Percentiles rank a stretch among this genome's conserved stretches.
Conservation (phyloP, 1,139 yeast species). For the Meyerozyma guilliermondii region DNA sequence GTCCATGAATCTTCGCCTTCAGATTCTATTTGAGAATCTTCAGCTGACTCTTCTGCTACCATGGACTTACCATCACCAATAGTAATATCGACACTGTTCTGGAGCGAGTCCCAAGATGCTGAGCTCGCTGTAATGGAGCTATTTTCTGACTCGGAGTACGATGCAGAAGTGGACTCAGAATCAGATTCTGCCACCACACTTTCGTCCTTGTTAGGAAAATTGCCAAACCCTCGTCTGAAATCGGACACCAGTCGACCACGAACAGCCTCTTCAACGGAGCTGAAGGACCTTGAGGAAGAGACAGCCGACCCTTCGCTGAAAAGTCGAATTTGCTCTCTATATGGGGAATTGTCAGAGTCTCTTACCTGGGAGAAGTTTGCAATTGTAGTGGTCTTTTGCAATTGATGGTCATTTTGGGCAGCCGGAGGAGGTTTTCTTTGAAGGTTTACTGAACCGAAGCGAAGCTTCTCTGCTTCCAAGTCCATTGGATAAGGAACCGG, state of each 20-base stretch:
- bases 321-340: constrained; percentile 12
- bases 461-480: neutral
- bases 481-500: neutral
- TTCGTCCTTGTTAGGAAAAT: neutral
- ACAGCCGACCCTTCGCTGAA: constrained; percentile 37
- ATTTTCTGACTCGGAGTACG: constrained; percentile 7
- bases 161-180: constrained; percentile 5
- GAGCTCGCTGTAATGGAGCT: constrained; percentile 4
- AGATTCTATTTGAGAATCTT: neutral
- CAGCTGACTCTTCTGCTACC: neutral
- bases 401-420: neutral
- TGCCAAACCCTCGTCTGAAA: neutral
- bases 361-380: neutral
- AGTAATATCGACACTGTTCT: constrained; percentile 28
- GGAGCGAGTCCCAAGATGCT: constrained; percentile 33
- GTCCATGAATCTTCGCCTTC: neutral
- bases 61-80: constrained; percentile 4
- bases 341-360: neutral
- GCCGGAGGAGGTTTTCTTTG: neutral
- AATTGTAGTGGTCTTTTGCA: neutral
- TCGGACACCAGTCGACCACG: constrained; percentile 1
- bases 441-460: neutral
- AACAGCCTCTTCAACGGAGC: constrained; percentile 31
- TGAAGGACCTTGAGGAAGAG: constrained; percentile 35
- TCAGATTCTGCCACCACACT: neutral